Evolutionary conservation across 2,329 filamentous ascomycete genomes (phyloP), one percentile per base, ranked within the genome.

Genomic region (Penicillium sp.): DNA sequence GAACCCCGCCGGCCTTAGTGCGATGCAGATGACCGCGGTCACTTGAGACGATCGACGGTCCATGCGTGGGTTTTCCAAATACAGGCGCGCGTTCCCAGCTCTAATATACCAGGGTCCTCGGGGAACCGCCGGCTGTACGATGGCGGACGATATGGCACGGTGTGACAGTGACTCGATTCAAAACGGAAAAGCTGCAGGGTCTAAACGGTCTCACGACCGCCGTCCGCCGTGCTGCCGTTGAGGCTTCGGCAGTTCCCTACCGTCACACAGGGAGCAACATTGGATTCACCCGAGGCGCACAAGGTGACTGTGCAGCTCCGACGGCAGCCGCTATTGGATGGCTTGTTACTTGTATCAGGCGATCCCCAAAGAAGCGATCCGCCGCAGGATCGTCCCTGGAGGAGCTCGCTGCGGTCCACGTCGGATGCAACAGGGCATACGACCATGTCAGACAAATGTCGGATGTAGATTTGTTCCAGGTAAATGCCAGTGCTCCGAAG

Each of bases 21-120:
- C 41, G 42, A 39, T 57, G 61, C 63, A 61, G 64, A 63, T 66
- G 63, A 65, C 63, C 28, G 44, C 33, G 57, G 63, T 66, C 65
- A 67, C 57, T 64, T 66, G 65, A 62, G 58, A 57, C 55, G 61
- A 64, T 63, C 60, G 56, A 62, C 55, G 63, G 64, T 33, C 65
- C 64, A 63, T 67, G 64, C 64, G 58, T 54, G 25, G 44, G 28
- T 46, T 43, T 55, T 54, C 47, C 31, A 57, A 49, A 54, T 51
- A 49, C 45, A 54, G 48, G 48, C 44, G 44, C 53, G 56, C 48
- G 50, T 54, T 51, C 43, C 50, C 46, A 46, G 41, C 36, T 44
- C 28, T 46, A 51, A 56, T 49, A 53, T 55, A 28, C 46, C 49
- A 35, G 39, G 46, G 40, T 36, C 24, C 33, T 39, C 31, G 46